Evolutionary conservation across 169 alveolate species (phyloP).

Genomic region (Plasmodium falciparum): DNA sequence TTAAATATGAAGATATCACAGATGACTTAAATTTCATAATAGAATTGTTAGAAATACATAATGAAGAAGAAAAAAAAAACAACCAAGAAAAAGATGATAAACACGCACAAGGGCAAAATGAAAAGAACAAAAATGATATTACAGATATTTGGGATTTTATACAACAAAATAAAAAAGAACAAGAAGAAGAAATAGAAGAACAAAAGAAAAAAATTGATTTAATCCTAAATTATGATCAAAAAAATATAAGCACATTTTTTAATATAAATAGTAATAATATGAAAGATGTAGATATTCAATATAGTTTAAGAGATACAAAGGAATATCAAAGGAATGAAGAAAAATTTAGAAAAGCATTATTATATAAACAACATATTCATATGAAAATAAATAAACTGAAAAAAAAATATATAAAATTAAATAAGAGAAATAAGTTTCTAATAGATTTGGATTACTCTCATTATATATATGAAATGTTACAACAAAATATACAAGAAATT

Average conservation of each 20-base stretch:
- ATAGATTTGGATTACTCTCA: conserved; percentile 31
- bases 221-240: conserved; percentile 44
- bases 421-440: conserved; percentile 40
- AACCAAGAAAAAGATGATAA: background rate
- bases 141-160: conserved; percentile 60
- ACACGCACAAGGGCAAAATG: background rate
- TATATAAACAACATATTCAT: conserved; percentile 46
- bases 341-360: conserved; percentile 30
- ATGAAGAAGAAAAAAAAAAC: background rate
- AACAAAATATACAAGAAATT: conserved; percentile 8
- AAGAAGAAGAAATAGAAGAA: conserved; percentile 43
- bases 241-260: conserved; percentile 19
- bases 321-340: conserved; percentile 53
- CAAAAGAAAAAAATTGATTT: conserved; percentile 39
- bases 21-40: conserved; percentile 14
- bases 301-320: conserved; percentile 55
- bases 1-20: conserved; percentile 18
- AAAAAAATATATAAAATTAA: conserved; percentile 27
- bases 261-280: conserved; percentile 11
- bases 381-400: conserved; percentile 42
- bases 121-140: conserved; percentile 7
- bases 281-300: conserved; percentile 46
- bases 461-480: conserved; percentile 10
- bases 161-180: conserved; percentile 32
- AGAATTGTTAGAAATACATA: background rate